Base-by-base conservation (phyloP, 805 yeast genomes). In the Suhomyces vadensis region DNA sequence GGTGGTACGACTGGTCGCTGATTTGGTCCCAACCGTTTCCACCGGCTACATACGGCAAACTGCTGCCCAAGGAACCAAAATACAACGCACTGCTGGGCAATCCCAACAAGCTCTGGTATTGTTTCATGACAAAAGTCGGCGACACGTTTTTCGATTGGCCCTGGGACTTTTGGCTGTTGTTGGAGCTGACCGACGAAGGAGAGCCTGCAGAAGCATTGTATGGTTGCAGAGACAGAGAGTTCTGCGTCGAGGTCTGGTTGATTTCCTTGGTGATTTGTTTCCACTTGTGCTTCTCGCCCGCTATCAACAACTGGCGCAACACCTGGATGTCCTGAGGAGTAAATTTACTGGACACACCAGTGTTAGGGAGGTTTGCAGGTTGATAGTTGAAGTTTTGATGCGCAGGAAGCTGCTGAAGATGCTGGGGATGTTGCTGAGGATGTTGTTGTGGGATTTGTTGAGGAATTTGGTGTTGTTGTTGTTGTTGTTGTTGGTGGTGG, bases 271-370 rank as follows among this genome's bases (percentile, higher is more conserved):
- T 76, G 51, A 81, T 71, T 53, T 70, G 79, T 55, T 76, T 75
- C 85, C 85, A 80, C 54, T 80, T 80, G 51, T 75, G 74, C 44
- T 77, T 69, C 50, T 80, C 85, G 3, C 80, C 84, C 3, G 71
- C 64, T 17, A 68, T 71, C 41, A 81, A 64, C 37, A 80, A 57
- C 37, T 73, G 75, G 45, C 69, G 65, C 44, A 80, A 66, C 16
- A 75, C 69, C 37, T 67, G 73, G 9, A 71, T 55, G 47, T 78
- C 83, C 25, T 73, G 76, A 6, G 60, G 54, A 1, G 69, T 57
- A 66, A 79, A 76, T 42, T 51, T 51, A 24, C 40, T 44, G 16
- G 44, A 36, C 22, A 41, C 25, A 21, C 25, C 24, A 41, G 42
- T 40, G 36, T 31, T 31, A 31, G 41, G 42, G 11, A 29, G 17